Evolutionary conservation across 2,329 filamentous ascomycete species (phyloP), one percentile per base, ranked within the genome.

Genomic region (Cryphonectria parasitica): DNA sequence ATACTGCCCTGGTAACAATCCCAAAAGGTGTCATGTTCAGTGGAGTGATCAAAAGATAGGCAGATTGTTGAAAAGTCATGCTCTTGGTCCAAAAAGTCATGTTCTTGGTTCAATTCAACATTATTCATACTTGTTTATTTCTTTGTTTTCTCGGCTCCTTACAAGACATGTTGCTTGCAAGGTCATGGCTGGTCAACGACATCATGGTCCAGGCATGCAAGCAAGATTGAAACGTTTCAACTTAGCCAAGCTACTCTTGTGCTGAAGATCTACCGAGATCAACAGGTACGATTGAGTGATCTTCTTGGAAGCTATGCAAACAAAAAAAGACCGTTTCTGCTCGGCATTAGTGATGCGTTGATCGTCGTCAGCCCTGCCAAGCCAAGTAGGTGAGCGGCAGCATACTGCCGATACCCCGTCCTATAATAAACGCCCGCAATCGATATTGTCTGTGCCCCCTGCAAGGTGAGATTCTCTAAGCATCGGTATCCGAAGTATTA

Each of bases 291-390:
- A 25, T 22, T 15, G 1, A 19, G 39, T 39, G 62, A 31, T 54
- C 17, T 31, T 54, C 64, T 25, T 19, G 31, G 17, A 65, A 13
- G 22, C 13, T 5, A n/a, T 54, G 8, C 34, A 15, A 13, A 31
- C 17, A 17, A 15, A 31, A 3, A 28, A 4, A 15, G 25, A 22
- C 17, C 25, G 34, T 31, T 22, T 28, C 39, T 54, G 22, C 22
- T 39, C 28, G 45, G 45, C n/a, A 17, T 36, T 19, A 17, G 4
- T 19, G 43, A 52, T 39, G 31, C 8, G 25, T 19, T 36, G 43
- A 66, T 56, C 64, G 64, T 66, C 64, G 34, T 66, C 64, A 66
- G 64, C 64, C 39, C 64, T 39, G 58, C 64, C 52, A 22, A 43
- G 49, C 64, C 7, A 56, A 66, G 64, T n/a, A 66, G 64, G 64